Base-by-base conservation (phyloP, 352 stramenopile genomes). In the Phytopythium cucurbitacearum region DNA sequence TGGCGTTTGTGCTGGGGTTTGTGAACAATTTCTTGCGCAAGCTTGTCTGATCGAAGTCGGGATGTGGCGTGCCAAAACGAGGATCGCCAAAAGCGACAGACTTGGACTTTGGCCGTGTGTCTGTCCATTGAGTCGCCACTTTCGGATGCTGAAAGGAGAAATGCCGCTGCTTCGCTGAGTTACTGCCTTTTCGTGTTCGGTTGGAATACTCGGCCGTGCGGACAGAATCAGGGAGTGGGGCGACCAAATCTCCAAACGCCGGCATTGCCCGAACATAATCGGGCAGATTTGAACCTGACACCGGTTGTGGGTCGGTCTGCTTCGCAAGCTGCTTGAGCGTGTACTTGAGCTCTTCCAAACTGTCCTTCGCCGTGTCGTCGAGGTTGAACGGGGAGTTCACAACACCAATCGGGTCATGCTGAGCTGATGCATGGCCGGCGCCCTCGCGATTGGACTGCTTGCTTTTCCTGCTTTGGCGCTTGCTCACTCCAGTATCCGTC, bases 291-390 rank as follows among this genome's bases (percentile, higher is more conserved):
- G 41, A 56, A 7, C 61, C 50, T 8, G 65, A 66, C 1, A 47
- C 49, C n/a, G 57, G 59, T 12, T 47, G 38, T 2, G 43, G 47
- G 6, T 69, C 62, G 53, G 77, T 59, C 16, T 80, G 69, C 7
- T 56, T 50, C 35, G 73, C 72, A 8, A 91, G 53, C 8, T 83
- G 85, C 56, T 85, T 69, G 38, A 91, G 65, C 7, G 78, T 91
- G 32, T 73, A 64, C 57, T 91, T 91, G 10, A 91, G 59, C 16
- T 88, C 64, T 41, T 85, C 69, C 67, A 91, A 65, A 52, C 50
- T 56, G 11, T 46, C 47, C 10, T 60, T 52, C 21, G 51, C 48
- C 1, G 38, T 40, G 15, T 50, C 37, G 32, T 33, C 15, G 9
- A 61, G 40, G 5, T 48, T 41, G 28, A 52, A 60, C 8, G 48